These are phyloP conservation scores for Sechiopsis laciniata DNA, from an alignment of 306 rosid species.

Conservation along the genomic window DNA sequence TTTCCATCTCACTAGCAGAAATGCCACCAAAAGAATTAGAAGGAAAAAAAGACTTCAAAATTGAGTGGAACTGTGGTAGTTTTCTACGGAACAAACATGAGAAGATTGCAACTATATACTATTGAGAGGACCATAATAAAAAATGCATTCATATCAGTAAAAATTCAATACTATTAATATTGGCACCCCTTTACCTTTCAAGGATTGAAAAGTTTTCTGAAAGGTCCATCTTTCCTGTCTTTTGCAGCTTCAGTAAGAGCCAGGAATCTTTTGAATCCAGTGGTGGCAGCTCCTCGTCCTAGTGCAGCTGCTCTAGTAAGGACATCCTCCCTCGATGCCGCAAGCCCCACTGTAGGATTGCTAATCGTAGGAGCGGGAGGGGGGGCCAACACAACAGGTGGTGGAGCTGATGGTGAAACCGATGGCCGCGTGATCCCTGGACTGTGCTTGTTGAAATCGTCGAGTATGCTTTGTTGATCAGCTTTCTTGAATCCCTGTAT, in stretches of 20 bases:
- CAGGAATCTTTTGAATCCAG: conserved; percentile 95
- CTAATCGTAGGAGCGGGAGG: conserved; percentile 45
- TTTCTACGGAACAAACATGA: not conserved
- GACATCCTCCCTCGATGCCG: conserved; percentile 75
- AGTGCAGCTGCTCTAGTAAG: conserved; percentile 94
- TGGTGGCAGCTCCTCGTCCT: conserved; percentile 98
- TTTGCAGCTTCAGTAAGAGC: conserved; percentile 98
- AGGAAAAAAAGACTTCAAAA: not conserved
- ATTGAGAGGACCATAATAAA: not conserved
- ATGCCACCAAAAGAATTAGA: not conserved
- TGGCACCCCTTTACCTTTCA: conserved; percentile 21
- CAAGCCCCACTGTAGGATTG: conserved; percentile 50
- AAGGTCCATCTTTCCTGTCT: conserved; percentile 93
- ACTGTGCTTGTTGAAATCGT: conserved; percentile 90
- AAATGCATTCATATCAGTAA: not conserved
- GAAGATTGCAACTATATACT: not conserved
- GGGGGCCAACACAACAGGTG: conserved; percentile 29
- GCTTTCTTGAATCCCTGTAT: conserved; percentile 85
- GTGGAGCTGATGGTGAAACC: conserved; percentile 39
- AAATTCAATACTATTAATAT: not conserved
- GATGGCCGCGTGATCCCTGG: conserved; percentile 74
- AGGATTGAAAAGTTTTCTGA: conserved; percentile 84
- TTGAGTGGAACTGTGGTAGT: not conserved
- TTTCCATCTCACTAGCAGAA: conserved; percentile 5
- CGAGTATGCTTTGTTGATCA: conserved; percentile 84